phyloP scores from a whole-genome alignment of 805 yeast genomes.

The Lipomyces japonicus region DNA sequence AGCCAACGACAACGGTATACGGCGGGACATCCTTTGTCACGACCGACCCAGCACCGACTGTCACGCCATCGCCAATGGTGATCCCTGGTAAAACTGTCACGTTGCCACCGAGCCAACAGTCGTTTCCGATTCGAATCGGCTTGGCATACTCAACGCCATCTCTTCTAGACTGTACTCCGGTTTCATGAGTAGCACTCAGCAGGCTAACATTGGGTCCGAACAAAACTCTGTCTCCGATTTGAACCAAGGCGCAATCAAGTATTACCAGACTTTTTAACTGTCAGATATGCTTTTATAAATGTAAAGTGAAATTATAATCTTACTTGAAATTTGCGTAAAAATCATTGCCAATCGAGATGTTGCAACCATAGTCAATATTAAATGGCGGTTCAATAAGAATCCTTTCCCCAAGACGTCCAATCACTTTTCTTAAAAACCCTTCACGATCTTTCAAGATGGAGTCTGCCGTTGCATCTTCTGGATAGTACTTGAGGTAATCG shows the following conservation, averaged over 20 bases:
- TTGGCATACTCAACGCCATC: slow-evolving; percentile 51
- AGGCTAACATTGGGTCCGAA: slow-evolving; percentile 53
- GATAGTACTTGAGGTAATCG: slow-evolving; percentile 34
- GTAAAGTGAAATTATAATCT: not conserved
- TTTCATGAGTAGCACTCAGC: slow-evolving; percentile 62
- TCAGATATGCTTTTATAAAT: not conserved
- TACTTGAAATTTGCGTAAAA: slow-evolving; percentile 56
- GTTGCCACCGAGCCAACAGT: slow-evolving; percentile 65
- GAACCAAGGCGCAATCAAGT: slow-evolving; percentile 58
- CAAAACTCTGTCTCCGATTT: slow-evolving; percentile 56
- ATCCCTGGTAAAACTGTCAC: slow-evolving; percentile 61
- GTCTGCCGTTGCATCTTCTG: slow-evolving; percentile 32
- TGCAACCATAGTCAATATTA: slow-evolving; percentile 63
- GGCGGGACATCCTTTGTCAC: slow-evolving; percentile 57
- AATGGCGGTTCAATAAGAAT: slow-evolving; percentile 56
- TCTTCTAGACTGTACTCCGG: slow-evolving; percentile 46
- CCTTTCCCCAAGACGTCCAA: slow-evolving; percentile 49
- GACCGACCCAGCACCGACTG: slow-evolving; percentile 66
- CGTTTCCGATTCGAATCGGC: slow-evolving; percentile 58
- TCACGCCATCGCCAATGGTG: slow-evolving; percentile 57
- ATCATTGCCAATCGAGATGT: slow-evolving; percentile 52
- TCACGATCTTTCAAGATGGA: slow-evolving; percentile 40
- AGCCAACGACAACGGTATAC: slow-evolving; percentile 57
- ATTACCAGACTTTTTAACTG: slow-evolving; percentile 36
- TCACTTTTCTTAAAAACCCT: slow-evolving; percentile 40